A percentile compares a stretch with the other conserved stretches of the same genome.
Conservation (phyloP, 306 rosid species). For the Notholithocarpus densiflorus region DNA sequence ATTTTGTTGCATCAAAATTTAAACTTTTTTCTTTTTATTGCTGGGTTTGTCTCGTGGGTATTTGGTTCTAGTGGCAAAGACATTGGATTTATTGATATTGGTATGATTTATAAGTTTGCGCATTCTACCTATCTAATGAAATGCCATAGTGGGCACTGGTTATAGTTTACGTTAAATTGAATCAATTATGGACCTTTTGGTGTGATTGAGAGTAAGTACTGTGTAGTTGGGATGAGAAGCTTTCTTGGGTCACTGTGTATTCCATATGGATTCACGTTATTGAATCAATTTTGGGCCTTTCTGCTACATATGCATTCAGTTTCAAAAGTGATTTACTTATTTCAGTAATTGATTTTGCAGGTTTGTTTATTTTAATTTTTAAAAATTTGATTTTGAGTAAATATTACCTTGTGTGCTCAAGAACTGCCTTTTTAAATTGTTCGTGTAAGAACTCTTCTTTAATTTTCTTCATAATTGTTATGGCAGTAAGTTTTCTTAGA, state of each 20-base stretch:
- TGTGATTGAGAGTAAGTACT: no score
- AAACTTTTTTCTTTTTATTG: not conserved
- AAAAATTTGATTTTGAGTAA: not conserved
- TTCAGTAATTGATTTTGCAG: not conserved
- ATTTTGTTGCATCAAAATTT: not conserved
- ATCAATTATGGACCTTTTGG: not conserved
- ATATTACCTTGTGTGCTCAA: not conserved
- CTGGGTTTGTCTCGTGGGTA: not conserved
- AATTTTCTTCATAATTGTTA: not conserved
- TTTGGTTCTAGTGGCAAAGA: not conserved
- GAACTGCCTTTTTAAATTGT: not conserved
- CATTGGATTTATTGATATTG: not conserved
- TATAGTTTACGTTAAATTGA: not conserved
- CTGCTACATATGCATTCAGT: not conserved
- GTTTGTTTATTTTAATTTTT: not conserved
- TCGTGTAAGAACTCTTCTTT: not conserved
- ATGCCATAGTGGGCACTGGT: not conserved
- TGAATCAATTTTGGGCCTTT: not conserved
- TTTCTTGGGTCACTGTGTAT: no score
- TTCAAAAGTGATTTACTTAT: not conserved
- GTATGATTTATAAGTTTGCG: not conserved
- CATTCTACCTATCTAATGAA: not conserved
- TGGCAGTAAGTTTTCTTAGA: not conserved
- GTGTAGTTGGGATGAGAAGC: no score
- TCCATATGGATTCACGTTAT: no score